Conservation (phyloP, 129 eudicot species). For the Ambrosia artemisiifolia region DNA sequence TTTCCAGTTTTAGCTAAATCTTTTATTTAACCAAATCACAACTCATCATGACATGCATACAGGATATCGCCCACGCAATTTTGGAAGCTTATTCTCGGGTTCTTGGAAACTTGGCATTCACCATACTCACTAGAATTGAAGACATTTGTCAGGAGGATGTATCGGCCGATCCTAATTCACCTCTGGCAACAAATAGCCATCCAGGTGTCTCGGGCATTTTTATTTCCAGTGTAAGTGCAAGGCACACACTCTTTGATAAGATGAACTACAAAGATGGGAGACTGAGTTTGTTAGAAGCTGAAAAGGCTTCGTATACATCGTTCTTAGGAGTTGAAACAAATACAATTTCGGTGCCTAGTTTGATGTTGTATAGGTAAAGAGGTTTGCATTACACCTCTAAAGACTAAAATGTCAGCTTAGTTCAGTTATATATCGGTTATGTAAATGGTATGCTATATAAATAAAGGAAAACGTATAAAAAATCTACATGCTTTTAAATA, state of each 20-base stretch:
- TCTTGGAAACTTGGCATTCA: slow-evolving; percentile 67
- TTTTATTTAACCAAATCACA: background rate
- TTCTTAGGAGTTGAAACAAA: slow-evolving; percentile 30
- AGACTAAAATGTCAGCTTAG: slow-evolving; percentile 47
- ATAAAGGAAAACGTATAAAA: background rate
- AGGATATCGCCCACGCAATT: slow-evolving; percentile 86
- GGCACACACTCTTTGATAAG: slow-evolving; percentile 64
- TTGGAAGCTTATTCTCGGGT: slow-evolving; percentile 90
- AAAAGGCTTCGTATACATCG: slow-evolving; percentile 35
- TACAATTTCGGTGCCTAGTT: slow-evolving; percentile 50
- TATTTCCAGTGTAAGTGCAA: slow-evolving; percentile 37
- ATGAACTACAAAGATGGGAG: slow-evolving; percentile 52
- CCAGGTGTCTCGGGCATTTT: slow-evolving; percentile 46
- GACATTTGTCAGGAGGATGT: slow-evolving; percentile 71
- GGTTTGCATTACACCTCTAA: slow-evolving; percentile 40
- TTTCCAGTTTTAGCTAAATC: background rate
- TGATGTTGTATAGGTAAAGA: slow-evolving; percentile 77
- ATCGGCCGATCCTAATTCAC: slow-evolving; percentile 65
- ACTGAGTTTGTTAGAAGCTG: slow-evolving; percentile 31
- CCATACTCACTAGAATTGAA: slow-evolving; percentile 65
- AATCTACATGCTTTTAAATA: background rate
- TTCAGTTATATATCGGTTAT: slow-evolving; percentile 9
- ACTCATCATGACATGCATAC: background rate
- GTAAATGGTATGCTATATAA: slow-evolving; percentile 10
- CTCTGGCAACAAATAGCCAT: slow-evolving; percentile 42